Base-by-base conservation (phyloP, 2,329 filamentous ascomycete genomes). In the Fusarium sterilihyphosum region DNA sequence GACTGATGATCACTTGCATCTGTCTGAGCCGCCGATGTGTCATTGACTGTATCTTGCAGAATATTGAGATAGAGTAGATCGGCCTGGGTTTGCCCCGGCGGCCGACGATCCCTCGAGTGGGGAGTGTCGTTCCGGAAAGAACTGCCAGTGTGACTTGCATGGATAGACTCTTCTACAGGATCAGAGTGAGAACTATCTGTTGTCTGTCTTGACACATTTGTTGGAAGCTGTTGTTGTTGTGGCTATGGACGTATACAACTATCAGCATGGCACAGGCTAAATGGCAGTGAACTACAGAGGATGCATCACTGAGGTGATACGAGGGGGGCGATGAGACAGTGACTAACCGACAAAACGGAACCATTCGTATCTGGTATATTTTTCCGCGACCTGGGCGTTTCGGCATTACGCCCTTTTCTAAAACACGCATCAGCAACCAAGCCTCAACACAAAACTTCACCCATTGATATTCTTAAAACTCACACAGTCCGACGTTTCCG, bases 31-130 rank as follows among this genome's bases (percentile, higher is more conserved):
- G 43, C 17, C 0, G n/a, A 37, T 1, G 57, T 58, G 3, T 58
- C 46, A 9, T 58, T 38, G 1, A 71, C 53, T 7, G 65, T 72
- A 1, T 73, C 74, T 35, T 76, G 63, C 1, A 76, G 37, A 22
- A 76, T 76, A 2, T 70, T 76, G 10, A 76, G 35, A 16, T 76
- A 76, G 1, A 70, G 68, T 5, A 71, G 40, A 12, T 76, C 73
- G 0, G 73, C 44, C 1, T 60, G 58, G 8, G 62, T 3, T 18
- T 58, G 53, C 5, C 54, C 33, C 1, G 50, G 29, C 0, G 41
- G 29, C 4, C 24, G 52, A 3, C 40, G n/a, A 8, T 38, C n/a
- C 2, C 24, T n/a, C 4, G 54, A 58, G 10, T 37, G 29, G 29
- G 66, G 40, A 10, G 38, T 68, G 8, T 31, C 11, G 1, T 66